Percentiles rank a stretch among this genome's conserved stretches.
phyloP scores from a whole-genome alignment of 768 basidiomycete genomes.

The Boletus pseudopeckii region DNA sequence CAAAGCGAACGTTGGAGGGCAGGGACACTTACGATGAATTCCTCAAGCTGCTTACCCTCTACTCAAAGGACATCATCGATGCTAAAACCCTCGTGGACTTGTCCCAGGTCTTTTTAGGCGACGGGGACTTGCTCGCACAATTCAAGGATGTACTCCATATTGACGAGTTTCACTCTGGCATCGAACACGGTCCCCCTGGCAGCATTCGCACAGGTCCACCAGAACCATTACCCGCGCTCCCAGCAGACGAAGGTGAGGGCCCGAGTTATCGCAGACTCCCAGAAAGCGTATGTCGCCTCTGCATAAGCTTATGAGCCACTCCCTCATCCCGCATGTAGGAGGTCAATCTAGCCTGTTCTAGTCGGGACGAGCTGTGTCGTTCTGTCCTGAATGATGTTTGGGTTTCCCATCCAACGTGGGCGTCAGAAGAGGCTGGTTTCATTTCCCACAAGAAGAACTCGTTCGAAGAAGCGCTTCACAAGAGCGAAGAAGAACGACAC shows the following conservation, averaged over 20 bases:
- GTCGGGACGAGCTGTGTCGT: conserved; percentile 89
- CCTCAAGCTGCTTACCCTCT: conserved; percentile 87
- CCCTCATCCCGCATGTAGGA: conserved; percentile 52
- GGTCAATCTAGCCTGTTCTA: conserved; percentile 85
- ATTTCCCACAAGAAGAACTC: conserved; percentile 94
- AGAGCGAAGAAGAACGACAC: conserved; percentile 96
- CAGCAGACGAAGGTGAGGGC: conserved; percentile 81
- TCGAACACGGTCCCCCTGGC: conserved; percentile 71
- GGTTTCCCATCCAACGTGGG: conserved; percentile 99
- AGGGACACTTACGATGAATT: conserved; percentile 89
- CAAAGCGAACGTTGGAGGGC: conserved; percentile 74
- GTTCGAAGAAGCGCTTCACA: conserved; percentile 94
- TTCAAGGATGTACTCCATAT: conserved; percentile 86
- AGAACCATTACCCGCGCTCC: conserved; percentile 72
- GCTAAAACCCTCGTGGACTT: conserved; percentile 76
- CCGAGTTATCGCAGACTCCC: conserved; percentile 93
- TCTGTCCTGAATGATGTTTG: conserved; percentile 96
- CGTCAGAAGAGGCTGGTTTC: conserved; percentile 93
- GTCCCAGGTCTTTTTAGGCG: conserved; percentile 77
- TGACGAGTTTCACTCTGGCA: conserved; percentile 59
- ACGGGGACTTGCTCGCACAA: conserved; percentile 71
- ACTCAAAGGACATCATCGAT: conserved; percentile 90
- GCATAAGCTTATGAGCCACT: neutral
- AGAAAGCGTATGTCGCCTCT: conserved; percentile 62
- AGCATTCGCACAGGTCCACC: conserved; percentile 74